Evolutionary conservation across 331 rosid species (phyloP).

Genomic region (Rosa hybrid): DNA sequence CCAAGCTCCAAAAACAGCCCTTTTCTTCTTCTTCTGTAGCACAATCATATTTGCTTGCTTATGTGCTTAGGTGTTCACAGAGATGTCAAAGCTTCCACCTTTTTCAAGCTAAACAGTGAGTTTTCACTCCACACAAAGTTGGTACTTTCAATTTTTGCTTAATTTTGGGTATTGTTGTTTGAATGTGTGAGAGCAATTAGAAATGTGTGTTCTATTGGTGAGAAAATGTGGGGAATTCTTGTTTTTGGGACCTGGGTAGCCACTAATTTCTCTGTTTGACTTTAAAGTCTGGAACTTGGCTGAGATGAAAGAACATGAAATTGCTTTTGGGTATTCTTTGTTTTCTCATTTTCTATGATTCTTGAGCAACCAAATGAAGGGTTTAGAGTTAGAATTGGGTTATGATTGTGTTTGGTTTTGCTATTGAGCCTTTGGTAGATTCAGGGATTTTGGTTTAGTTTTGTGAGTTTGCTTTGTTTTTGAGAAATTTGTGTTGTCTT

Average conservation of each 20-base stretch:
- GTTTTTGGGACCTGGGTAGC: constrained; percentile 23
- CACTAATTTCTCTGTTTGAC: constrained; percentile 11
- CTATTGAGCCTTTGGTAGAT: background rate
- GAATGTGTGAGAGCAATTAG: constrained; percentile 4
- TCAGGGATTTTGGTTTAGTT: constrained; percentile 4
- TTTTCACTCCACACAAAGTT: background rate
- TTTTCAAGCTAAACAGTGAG: constrained; percentile 35
- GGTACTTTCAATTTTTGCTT: background rate
- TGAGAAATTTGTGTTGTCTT: constrained; percentile 19
- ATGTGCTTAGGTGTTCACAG: constrained; percentile 14
- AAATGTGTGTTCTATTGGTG: constrained; percentile 24
- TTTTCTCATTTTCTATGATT: constrained; percentile 12
- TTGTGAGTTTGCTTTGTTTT: background rate
- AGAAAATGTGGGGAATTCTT: constrained; percentile 12
- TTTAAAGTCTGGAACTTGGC: background rate
- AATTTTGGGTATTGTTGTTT: constrained; percentile 8
- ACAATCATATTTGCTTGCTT: background rate
- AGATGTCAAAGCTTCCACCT: background rate
- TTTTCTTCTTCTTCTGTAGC: constrained; percentile 24
- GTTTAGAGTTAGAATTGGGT: constrained; percentile 2
- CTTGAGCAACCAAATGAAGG: constrained; percentile 26
- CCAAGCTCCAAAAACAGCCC: background rate
- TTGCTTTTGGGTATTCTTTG: background rate
- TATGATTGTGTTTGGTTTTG: background rate
- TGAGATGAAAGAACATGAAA: background rate